Evolutionary conservation across 768 basidiomycete genomes (phyloP), one percentile per base, ranked within the genome.

Genomic region (Inosperma sp.): DNA sequence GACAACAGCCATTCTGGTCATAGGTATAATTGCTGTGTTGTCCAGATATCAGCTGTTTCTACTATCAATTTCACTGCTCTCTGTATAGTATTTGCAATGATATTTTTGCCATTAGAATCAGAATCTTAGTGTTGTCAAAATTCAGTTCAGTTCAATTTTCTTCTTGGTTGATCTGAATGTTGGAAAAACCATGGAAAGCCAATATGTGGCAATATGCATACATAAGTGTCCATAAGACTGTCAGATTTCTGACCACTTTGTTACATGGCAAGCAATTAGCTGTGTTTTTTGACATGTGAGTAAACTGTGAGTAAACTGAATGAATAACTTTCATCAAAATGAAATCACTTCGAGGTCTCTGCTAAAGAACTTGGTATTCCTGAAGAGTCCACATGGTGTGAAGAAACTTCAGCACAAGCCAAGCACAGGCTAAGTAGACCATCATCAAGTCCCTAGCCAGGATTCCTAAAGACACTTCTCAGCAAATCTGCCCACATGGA

Each of bases 1-100:
- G 82, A 63, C 83, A 79, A 62, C 80, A 77, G 62, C 72, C 71
- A 49, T 79, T 82, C 69, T 83, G 81, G 79, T 79, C 83, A 66
- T 82, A 65, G 48, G 29, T 33, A 19, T n/a, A n/a, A n/a, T n/a
- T n/a, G n/a, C n/a, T n/a, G n/a, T n/a, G n/a, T n/a, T n/a, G n/a
- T n/a, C n/a, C n/a, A n/a, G n/a, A n/a, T n/a, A n/a, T n/a, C n/a
- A n/a, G n/a, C n/a, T n/a, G n/a, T n/a, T n/a, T n/a, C n/a, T n/a
- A n/a, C n/a, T n/a, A n/a, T n/a, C n/a, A n/a, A n/a, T n/a, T n/a
- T n/a, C n/a, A n/a, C n/a, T n/a, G n/a, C n/a, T n/a, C n/a, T n/a
- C n/a, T n/a, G n/a, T n/a, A n/a, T n/a, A n/a, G n/a, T n/a, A n/a
- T n/a, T n/a, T n/a, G n/a, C n/a, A n/a, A n/a, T n/a, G n/a, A n/a